Base-by-base conservation (phyloP, 2,329 filamentous ascomycete genomes). In the Remersonia thermophila region DNA sequence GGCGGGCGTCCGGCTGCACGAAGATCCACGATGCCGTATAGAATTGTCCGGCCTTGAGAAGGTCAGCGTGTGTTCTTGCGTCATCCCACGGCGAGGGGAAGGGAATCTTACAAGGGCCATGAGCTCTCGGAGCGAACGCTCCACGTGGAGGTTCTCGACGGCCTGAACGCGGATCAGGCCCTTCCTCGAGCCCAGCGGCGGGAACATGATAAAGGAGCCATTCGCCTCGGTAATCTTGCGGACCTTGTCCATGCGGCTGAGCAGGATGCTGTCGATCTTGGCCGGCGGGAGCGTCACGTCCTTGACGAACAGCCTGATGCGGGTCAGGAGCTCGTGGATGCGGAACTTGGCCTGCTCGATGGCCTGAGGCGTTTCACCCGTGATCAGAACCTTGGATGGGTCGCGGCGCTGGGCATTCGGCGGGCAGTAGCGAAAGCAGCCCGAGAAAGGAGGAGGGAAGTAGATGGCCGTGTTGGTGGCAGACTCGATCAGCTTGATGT, bases 1-100 rank as follows among this genome's bases (percentile, higher is more conserved):
- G 62, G 50, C 70, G 59, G 45, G 75, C 66, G 42, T 91, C 83
- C 11, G 78, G 72, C 51, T 84, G 78, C 53, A 86, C 80, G 47
- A 94, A 81, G 72, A 85, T 93, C 89, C 91, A 98, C 9, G 84
- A 86, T 15, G 87, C 87, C 55, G 85, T 91, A 62, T 98, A 98
- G 59, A 96, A 98, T 62, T 98, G 91, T 26, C 89, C 87, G 46
- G 87, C 86, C 82, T 87, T n/a, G n/a, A n/a, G n/a, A n/a, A n/a
- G n/a, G n/a, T n/a, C n/a, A n/a, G n/a, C n/a, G n/a, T n/a, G n/a
- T n/a, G n/a, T n/a, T n/a, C n/a, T n/a, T n/a, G n/a, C n/a, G n/a
- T n/a, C n/a, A n/a, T n/a, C n/a, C n/a, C n/a, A n/a, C n/a, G n/a
- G n/a, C n/a, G n/a, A n/a, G n/a, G n/a, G n/a, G n/a, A n/a, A n/a